Conservation (phyloP, 306 rosid genomes). For the Macrotyloma uniflorum region DNA sequence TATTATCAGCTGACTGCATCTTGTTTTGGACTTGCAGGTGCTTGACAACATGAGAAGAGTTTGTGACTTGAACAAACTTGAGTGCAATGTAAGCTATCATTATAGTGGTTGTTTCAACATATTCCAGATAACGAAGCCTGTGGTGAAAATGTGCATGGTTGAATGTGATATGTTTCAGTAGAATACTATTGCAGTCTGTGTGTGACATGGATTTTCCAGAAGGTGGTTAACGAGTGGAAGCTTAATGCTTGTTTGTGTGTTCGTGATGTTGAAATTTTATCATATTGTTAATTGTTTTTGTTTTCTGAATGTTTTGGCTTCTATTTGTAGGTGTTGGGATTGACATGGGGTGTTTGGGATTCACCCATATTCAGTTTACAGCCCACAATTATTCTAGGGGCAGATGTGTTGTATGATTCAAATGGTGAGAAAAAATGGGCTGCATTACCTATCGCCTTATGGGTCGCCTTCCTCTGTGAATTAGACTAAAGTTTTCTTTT, state of each 20-base stretch:
- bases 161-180: neutral
- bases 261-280: neutral
- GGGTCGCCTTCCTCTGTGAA: conserved; percentile 2
- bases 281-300: conserved; percentile 1
- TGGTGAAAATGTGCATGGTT: neutral
- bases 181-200: neutral
- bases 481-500: conserved; percentile 43
- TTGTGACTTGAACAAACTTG: conserved; percentile 71
- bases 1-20: conserved; percentile 6
- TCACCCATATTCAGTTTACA: conserved; percentile 62
- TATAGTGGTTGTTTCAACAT: neutral
- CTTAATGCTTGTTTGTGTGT: neutral
- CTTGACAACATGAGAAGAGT: conserved; percentile 80
- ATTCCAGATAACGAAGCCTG: neutral
- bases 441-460: neutral
- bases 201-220: conserved; percentile 12
- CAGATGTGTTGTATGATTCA: conserved; percentile 84
- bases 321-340: conserved; percentile 62
- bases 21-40: conserved; percentile 62
- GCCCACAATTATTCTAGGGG: conserved; percentile 80
- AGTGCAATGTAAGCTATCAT: conserved; percentile 64
- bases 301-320: conserved; percentile 25
- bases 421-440: conserved; percentile 53
- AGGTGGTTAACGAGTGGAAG: neutral
- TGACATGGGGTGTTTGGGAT: conserved; percentile 97